Base-by-base conservation (phyloP, 371 early-diverging fungal species). In the Mortierella sp. region DNA sequence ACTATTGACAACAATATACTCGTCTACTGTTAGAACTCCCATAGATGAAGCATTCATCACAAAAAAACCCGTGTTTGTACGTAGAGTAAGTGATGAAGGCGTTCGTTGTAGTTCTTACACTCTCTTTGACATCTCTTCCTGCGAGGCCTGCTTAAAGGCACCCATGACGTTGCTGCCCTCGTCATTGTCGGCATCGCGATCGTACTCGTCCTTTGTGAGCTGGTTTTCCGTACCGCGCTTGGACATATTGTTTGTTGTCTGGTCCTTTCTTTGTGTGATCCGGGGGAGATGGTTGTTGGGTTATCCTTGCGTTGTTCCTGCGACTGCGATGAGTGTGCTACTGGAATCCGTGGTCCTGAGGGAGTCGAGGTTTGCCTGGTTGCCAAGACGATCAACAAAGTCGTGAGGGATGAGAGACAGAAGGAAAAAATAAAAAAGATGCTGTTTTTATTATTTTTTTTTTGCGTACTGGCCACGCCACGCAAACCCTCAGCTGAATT, bases 141-240 rank as follows among this genome's bases (percentile, higher is more conserved):
- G 61, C 1, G 76, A 76, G 0, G 73, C 80, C 40, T 68, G 65
- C 19, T 63, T 68, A 53, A 73, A 76, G 22, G 70, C 64, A 3
- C 75, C 79, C n/a, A 70, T 52, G 24, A 64, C 52, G 7, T 37
- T 41, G 29, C 58, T 58, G 45, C 65, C 29, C 6, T 58, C 58
- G 58, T 58, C 65, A 7, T 69, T 70, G 37, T 73, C 73, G 37
- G 63, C 70, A 24, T 73, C 73, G 24, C 69, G 73, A 2, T 69
- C 76, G 44, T 76, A 76, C 22, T 65, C 66, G 39, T 76, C 76
- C 67, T 76, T 76, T 4, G 80, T 80, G 64, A 80, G 65, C 58
- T 76, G 76, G 13, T 63, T 76, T 14, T 80, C 80, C 10, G 67
- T 80, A 14, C 70, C 69, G 19, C 76, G 76, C 48, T 80, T 80